phyloP scores from a whole-genome alignment of 345 rosid genomes.

The Lepidium africanum region DNA sequence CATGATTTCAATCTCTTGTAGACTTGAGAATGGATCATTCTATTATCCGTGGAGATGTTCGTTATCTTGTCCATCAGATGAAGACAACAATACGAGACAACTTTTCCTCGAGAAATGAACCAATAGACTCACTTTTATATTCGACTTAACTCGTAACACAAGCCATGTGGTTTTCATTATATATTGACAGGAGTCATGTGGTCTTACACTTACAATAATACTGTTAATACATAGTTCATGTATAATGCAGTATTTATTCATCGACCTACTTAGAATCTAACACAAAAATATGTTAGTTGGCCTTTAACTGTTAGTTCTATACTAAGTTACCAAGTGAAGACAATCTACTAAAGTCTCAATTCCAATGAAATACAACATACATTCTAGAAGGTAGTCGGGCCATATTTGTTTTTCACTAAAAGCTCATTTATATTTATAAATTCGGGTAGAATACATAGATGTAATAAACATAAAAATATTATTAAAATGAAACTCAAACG shows the following conservation, averaged over 20 bases:
- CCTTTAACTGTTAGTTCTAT: background rate
- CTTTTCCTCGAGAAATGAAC: constrained; percentile 4
- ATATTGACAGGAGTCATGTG: too few relatives aligned
- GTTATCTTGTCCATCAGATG: constrained; percentile 9
- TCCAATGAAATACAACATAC: background rate
- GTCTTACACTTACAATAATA: background rate
- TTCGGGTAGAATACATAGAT: too few relatives aligned
- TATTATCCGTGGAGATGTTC: constrained; percentile 5
- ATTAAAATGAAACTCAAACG: too few relatives aligned
- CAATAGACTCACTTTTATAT: background rate
- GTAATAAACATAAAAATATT: too few relatives aligned
- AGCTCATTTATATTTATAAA: too few relatives aligned
- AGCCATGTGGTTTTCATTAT: background rate
- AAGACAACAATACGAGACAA: constrained; percentile 16
- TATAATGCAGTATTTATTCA: background rate
- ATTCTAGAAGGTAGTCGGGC: too few relatives aligned
- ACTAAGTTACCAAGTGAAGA: background rate
- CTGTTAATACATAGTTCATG: background rate
- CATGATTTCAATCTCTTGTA: background rate
- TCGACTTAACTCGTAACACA: background rate
- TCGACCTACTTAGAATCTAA: background rate
- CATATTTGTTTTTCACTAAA: too few relatives aligned
- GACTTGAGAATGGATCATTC: background rate
- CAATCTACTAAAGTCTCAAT: background rate
- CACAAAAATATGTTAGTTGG: background rate